Percentiles rank a stretch among this genome's conserved stretches.
These are phyloP conservation scores for Maudiozyma saulgeensis DNA, from an alignment of 805 yeast genomes.

Conservation along the genomic window DNA sequence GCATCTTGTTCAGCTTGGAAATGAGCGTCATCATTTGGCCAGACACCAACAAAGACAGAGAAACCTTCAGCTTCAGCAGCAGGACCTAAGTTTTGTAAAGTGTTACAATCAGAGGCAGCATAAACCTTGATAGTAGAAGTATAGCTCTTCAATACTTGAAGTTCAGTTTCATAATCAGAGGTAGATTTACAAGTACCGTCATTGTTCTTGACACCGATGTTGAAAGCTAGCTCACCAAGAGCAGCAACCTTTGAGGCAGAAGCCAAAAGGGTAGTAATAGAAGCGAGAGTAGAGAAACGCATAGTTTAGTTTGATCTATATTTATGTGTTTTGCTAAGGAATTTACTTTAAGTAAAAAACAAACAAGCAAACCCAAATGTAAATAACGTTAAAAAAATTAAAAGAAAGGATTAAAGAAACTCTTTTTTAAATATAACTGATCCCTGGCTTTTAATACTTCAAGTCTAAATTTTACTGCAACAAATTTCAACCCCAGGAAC, in stretches of 20 bases:
- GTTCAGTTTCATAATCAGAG: slow-evolving; percentile 60
- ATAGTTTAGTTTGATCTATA: slow-evolving; percentile 5
- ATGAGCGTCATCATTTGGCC: slow-evolving; percentile 87
- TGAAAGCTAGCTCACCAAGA: slow-evolving; percentile 67
- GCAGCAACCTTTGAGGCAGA: slow-evolving; percentile 45
- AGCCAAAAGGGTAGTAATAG: slow-evolving; percentile 33
- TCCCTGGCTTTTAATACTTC: no score
- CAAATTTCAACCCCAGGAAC: background rate
- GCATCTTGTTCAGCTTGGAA: slow-evolving; percentile 68
- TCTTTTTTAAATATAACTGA: no score
- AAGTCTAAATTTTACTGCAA: background rate
- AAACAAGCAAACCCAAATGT: no score
- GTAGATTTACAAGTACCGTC: slow-evolving; percentile 68
- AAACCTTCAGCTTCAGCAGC: slow-evolving; percentile 75
- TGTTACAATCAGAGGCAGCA: slow-evolving; percentile 91
- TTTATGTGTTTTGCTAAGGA: background rate
- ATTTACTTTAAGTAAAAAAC: no score
- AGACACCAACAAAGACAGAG: slow-evolving; percentile 72
- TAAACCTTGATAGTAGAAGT: slow-evolving; percentile 69
- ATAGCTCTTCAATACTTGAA: slow-evolving; percentile 48
- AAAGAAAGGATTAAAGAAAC: no score
- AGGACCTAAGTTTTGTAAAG: slow-evolving; percentile 75
- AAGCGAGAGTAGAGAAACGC: slow-evolving; percentile 33
- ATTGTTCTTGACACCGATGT: slow-evolving; percentile 75
- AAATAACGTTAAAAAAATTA: no score